Percentiles rank a stretch among this genome's conserved stretches.
Evolutionary conservation across 441 rosid species (phyloP).

Genomic region (Euphorbia celastroides): DNA sequence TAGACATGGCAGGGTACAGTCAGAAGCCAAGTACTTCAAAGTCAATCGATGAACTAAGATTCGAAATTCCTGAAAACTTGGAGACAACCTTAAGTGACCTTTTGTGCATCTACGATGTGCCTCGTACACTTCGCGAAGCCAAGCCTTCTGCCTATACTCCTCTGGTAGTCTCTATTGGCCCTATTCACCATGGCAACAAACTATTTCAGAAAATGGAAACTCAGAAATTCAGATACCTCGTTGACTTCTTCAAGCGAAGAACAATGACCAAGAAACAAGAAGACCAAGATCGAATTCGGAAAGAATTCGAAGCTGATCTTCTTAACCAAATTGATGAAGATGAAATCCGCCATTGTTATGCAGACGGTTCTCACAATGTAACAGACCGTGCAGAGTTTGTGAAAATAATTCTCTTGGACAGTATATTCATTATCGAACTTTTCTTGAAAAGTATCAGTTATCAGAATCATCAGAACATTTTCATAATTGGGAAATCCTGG

Average conservation of each 20-base stretch:
- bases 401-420: constrained; percentile 23
- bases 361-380: neutral
- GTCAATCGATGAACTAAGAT: neutral
- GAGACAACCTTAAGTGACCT: neutral
- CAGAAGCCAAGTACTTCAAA: neutral
- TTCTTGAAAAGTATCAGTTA: constrained; percentile 4
- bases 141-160: constrained; percentile 8
- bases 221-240: constrained; percentile 17
- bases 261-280: no score
- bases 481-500: constrained; percentile 19
- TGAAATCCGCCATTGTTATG: constrained; percentile 17
- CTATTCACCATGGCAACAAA: neutral
- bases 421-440: constrained; percentile 27
- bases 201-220: neutral
- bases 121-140: constrained; percentile 5
- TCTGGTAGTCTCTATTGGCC: constrained; percentile 15
- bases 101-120: constrained; percentile 5
- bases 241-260: constrained; percentile 14
- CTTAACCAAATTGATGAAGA: constrained; percentile 1
- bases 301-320: neutral
- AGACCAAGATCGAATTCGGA: neutral
- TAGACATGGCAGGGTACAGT: neutral
- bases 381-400: neutral
- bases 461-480: neutral
- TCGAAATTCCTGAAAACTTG: constrained; percentile 1